Conservation (phyloP, 345 rosid genomes). For the Eucalyptus erythrocorys region DNA sequence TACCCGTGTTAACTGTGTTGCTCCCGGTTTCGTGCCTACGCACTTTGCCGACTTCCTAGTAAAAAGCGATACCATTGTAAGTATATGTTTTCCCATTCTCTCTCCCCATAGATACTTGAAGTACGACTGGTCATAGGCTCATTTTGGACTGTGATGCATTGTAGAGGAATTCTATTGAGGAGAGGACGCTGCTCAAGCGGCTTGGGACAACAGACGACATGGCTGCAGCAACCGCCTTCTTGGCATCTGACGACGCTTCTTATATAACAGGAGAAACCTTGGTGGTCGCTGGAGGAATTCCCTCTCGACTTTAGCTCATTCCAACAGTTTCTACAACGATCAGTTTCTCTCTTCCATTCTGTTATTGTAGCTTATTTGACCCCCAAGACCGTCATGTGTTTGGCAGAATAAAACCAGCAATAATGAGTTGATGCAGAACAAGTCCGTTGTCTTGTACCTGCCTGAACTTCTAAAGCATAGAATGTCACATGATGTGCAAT, state of each 20-base stretch:
- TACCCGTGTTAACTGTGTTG: conserved; percentile 73
- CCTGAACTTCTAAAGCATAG: background rate
- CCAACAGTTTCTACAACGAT: background rate
- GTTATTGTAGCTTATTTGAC: background rate
- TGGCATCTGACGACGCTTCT: conserved; percentile 73
- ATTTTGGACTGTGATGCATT: background rate
- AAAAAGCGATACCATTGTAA: conserved; percentile 30
- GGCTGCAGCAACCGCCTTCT: conserved; percentile 68
- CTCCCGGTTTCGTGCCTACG: conserved; percentile 94
- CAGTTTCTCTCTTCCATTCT: background rate
- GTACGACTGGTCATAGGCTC: background rate
- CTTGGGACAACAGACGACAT: conserved; percentile 67
- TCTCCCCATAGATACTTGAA: background rate
- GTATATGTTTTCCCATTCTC: background rate
- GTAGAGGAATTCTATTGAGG: conserved; percentile 41
- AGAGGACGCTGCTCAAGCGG: conserved; percentile 52
- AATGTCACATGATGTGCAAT: background rate
- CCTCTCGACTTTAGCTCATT: conserved; percentile 50
- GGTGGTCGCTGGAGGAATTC: conserved; percentile 75
- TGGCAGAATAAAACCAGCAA: background rate
- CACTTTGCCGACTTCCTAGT: conserved; percentile 55
- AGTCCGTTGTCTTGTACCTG: background rate
- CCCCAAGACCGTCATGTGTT: background rate
- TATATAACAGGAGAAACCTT: conserved; percentile 73
- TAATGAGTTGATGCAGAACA: background rate